Percentiles rank a stretch among this genome's conserved stretches.
These are phyloP conservation scores for Ceratobasidium sp. DNA, from an alignment of 1,284 basidiomycete species.

Conservation along the genomic window DNA sequence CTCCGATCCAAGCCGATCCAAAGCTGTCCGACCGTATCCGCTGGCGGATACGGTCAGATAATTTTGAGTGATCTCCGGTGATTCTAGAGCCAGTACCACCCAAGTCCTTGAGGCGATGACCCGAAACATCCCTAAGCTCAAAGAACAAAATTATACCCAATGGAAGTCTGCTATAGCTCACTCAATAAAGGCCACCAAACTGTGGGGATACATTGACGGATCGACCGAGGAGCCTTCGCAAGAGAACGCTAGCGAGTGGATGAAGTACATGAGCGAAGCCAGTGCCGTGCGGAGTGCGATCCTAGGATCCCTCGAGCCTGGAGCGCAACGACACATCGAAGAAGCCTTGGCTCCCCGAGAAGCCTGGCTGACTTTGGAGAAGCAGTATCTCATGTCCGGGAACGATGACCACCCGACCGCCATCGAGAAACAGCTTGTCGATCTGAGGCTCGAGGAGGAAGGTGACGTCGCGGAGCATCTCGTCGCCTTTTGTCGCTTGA, in stretches of 20 bases:
- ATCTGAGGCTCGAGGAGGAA: neutral
- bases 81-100: too few relatives aligned
- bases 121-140: slow-evolving; percentile 8
- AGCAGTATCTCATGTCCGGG: neutral
- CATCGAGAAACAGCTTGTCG: neutral
- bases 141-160: neutral
- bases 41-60: too few relatives aligned
- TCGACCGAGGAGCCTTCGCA: neutral
- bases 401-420: neutral
- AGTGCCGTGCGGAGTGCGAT: neutral
- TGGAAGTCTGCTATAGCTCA: neutral
- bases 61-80: too few relatives aligned
- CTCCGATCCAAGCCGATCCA: too few relatives aligned
- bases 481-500: neutral
- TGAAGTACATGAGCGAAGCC: neutral
- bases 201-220: slow-evolving; percentile 4
- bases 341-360: neutral
- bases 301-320: neutral
- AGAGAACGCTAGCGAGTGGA: neutral
- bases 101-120: too few relatives aligned
- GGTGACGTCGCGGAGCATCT: slow-evolving; percentile 9
- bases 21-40: too few relatives aligned
- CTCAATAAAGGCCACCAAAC: neutral
- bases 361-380: neutral
- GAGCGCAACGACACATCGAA: neutral